Base-by-base conservation (phyloP, 2,329 filamentous ascomycete genomes). In the Daldinia sp. region DNA sequence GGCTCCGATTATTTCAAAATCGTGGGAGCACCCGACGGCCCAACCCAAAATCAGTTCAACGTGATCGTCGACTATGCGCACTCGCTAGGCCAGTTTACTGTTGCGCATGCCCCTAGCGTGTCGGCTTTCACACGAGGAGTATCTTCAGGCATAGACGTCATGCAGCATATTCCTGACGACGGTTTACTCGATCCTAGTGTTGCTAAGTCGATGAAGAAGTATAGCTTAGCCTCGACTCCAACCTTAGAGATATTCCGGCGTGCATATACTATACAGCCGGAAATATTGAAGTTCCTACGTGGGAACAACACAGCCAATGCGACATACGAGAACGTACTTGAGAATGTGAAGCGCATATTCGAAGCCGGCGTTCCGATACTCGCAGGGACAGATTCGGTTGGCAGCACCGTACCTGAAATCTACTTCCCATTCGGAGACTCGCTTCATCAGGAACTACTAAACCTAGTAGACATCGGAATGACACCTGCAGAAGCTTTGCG, bases 241-340 rank as follows among this genome's bases (percentile, higher is more conserved):
- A 72, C 70, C 2, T 63, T 73, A 47, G 65, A 58, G 11, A 58
- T 45, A 45, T 68, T 70, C 45, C 58, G 70, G 6, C 66, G 61
- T 79, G 63, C 58, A 4, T 69, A 71, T 59, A 58, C 19, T 6
- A 56, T 60, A 23, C 63, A 70, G 25, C 68, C 68, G 1, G 56
- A 58, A 8, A 63, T 68, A 34, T 11, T 43, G 3, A 41, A 56
- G 23, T 69, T 69, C 23, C 60, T 70, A 7, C 66, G 68, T 8
- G 58, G 63, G 15, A 59, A 63, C 21, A 61, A 55, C 34, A 34
- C 41, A 1, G 62, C 64, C 27, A 68, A 70, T 30, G 4, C 41
- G 3, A 60, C 67, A 21, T 69, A 67, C 47, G 64, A 85, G 67
- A 79, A 83, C 17, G 82, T 80, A 4, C 71, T 75, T 17, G 82